Evolutionary conservation across 176 grass and related monocot genomes (phyloP), one percentile per base, ranked within the genome.

Genomic region (Elymus sibiricus): DNA sequence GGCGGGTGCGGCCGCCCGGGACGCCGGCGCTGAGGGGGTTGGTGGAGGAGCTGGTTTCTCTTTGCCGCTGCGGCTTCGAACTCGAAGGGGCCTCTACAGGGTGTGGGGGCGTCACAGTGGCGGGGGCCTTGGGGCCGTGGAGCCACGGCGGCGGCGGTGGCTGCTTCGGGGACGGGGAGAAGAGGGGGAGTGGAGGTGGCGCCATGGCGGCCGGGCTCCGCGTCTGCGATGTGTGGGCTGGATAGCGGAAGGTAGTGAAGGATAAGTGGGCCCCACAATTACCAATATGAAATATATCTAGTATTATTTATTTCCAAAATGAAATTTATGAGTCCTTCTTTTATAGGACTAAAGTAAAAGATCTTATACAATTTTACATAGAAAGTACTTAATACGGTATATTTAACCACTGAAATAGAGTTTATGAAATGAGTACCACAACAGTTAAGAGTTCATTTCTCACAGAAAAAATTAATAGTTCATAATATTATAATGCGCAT

Each of bases 1-100:
- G 79, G 65, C 81, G 90, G 64, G 86, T 90, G 70, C 88, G 90
- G 27, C 90, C 90, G 0, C 93, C 86, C 5, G 88, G 90, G 16
- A 95, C 88, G 38, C 84, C 79, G 37, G 83, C 88, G 7, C 86
- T 90, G 80, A 95, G 90, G 64, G 83, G 49, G 21, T 56, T 91
- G 55, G 53, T 2, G 63, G 80, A 75, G 38, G 21, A 59, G 55
- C 47, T n/a, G 59, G 47, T 24, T 4, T 77, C 43, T 62, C 81
- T 26, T 74, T 55, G 77, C 24, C 47, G 79, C 13, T 21, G 53
- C 53, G 53, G 53, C 1, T 58, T 58, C 53, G 58, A 58, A 3
- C 79, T 86, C 1, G 79, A 34, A 64, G 79, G 79, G 25, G 70
- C 8, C 39, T 86, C 63, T 4, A 10, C 1, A 34, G 55, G 64